A percentile compares a stretch with the other conserved stretches of the same genome.
Evolutionary conservation across 495 filamentous ascomycete genomes (phyloP).

Genomic region (Beverwykella pulmonaria): DNA sequence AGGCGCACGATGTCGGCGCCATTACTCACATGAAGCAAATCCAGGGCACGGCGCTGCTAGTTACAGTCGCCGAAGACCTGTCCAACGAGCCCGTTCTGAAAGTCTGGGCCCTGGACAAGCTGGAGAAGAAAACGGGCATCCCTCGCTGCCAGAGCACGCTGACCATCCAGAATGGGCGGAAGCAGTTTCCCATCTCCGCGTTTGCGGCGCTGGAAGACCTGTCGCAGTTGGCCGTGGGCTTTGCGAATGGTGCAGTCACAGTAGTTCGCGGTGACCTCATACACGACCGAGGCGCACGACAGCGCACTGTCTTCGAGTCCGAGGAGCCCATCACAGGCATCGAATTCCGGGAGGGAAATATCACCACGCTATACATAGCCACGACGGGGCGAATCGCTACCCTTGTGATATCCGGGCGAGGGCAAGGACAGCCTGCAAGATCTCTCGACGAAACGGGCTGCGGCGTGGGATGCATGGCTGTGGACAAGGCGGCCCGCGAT

Average conservation of each 20-base stretch:
- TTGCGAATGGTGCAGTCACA: conserved; percentile 92
- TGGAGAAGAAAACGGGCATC: conserved; percentile 87
- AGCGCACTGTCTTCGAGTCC: conserved; percentile 93
- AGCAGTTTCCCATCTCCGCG: conserved; percentile 90
- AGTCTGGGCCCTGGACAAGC: conserved; percentile 93
- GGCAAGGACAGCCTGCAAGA: conserved; percentile 85
- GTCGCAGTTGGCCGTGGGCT: conserved; percentile 89
- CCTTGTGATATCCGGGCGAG: conserved; percentile 79
- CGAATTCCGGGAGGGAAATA: conserved; percentile 67
- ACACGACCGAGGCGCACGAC: conserved; percentile 92
- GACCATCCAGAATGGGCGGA: conserved; percentile 84
- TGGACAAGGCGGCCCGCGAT: conserved; percentile 75
- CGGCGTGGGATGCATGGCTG: conserved; percentile 88
- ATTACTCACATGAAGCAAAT: conserved; percentile 97
- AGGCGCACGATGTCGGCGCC: conserved; percentile 73
- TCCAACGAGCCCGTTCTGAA: conserved; percentile 86
- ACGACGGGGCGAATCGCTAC: conserved; percentile 89
- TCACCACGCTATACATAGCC: conserved; percentile 83
- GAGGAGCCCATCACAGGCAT: conserved; percentile 95
- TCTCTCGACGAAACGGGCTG: conserved; percentile 88
- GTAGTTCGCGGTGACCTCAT: conserved; percentile 93
- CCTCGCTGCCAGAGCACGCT: conserved; percentile 85
- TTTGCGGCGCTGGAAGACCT: conserved; percentile 84
- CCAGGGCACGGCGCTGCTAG: conserved; percentile 79
- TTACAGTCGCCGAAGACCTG: conserved; percentile 86